Evolutionary conservation across 768 basidiomycete species (phyloP).

Genomic region (Hygrophoropsis aurantiaca): DNA sequence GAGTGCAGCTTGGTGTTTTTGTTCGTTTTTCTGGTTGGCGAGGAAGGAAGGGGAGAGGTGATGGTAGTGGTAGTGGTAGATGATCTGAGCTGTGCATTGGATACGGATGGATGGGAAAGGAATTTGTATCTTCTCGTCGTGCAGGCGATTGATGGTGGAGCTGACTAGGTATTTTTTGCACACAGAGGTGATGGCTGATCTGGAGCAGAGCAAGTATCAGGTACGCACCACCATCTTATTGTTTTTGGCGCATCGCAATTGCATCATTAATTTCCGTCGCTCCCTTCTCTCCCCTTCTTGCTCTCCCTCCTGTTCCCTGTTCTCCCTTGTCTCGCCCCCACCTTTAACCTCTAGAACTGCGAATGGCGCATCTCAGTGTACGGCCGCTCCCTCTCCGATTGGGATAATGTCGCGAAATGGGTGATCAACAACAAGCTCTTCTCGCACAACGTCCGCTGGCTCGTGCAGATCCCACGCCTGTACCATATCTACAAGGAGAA

Average conservation of each 20-base stretch:
- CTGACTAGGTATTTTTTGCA: too few relatives aligned
- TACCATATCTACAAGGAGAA: constrained; percentile 95
- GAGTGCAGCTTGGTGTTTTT: constrained; percentile 12
- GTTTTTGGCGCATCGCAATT: too few relatives aligned
- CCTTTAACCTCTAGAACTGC: constrained; percentile 75
- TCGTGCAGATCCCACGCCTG: constrained; percentile 91
- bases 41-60: too few relatives aligned
- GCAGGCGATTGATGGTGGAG: too few relatives aligned
- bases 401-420: constrained; percentile 99
- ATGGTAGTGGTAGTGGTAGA: neutral
- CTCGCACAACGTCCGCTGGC: constrained; percentile 98
- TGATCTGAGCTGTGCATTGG: too few relatives aligned
- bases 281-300: neutral
- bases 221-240: too few relatives aligned
- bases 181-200: constrained; percentile 95
- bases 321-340: too few relatives aligned
- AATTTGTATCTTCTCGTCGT: too few relatives aligned
- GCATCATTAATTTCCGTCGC: too few relatives aligned
- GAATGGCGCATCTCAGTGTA: constrained; percentile 99
- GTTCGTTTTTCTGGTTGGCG: too few relatives aligned
- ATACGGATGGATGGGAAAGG: too few relatives aligned
- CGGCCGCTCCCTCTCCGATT: constrained; percentile 78
- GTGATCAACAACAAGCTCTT: constrained; percentile 89
- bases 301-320: neutral
- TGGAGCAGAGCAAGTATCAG: constrained; percentile 99